Evolutionary conservation across 2,329 filamentous ascomycete species (phyloP), one percentile per base, ranked within the genome.

Genomic region (Fonsecaea pedrosoi): DNA sequence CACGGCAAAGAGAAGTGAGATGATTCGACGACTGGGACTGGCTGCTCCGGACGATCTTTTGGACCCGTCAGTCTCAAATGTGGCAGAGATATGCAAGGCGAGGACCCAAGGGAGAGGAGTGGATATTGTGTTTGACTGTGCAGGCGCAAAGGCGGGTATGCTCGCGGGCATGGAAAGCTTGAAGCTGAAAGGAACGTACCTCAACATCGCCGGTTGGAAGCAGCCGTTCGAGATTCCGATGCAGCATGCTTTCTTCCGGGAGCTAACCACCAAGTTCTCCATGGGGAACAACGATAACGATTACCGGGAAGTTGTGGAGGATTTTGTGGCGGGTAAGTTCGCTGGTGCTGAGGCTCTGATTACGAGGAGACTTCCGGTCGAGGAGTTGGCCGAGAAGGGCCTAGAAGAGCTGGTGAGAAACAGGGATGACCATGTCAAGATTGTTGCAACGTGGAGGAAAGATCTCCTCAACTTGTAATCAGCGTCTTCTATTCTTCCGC

Each of bases 171-270:
- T 85, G 12, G 77, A 81, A 48, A 80, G 82, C 0, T 75, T 83
- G 18, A 78, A 81, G 34, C 80, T 80, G n/a, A 74, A 81, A 48
- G 84, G 84, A 3, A 83, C 82, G 1, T 77, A 84, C 25, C 79
- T 86, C 64, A 86, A 86, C 63, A 82, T 86, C 56, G 84, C 84
- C 5, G 81, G 85, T 35, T 85, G 83, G 83, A 82, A 84, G 73
- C 83, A 84, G 72, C 75, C 78, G 15, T 81, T 79, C 66, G 68
- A 68, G 10, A 65, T 77, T 3, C 56, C 56, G 15, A 45, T 58
- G 35, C 35, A 58, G 13, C n/a, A 30, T 40, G 35, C 38, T 10
- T 40, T 58, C 34, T 45, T 25, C 25, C 35, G 38, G 18, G 56
- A 58, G 56, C 37, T 58, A 40, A 58, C 35, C 18, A 40, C 45